Conservation (phyloP, 1,139 yeast species). For the Kodamaea derodonti region DNA sequence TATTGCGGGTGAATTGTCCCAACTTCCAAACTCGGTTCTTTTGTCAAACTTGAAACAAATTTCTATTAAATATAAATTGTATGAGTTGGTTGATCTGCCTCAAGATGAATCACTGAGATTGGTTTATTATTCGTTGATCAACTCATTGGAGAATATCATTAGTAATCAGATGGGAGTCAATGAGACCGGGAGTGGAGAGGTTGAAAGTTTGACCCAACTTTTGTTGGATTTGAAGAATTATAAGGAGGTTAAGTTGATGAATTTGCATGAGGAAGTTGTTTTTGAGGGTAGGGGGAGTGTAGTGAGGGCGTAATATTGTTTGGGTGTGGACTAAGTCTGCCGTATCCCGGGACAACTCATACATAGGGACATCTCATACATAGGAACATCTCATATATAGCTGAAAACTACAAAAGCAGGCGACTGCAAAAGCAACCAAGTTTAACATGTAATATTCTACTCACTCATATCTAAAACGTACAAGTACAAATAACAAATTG, state of each 20-base stretch:
- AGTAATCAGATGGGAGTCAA: constrained; percentile 4
- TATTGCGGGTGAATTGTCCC: constrained; percentile 11
- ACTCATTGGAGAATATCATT: constrained; percentile 15
- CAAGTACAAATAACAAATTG: too few species aligned
- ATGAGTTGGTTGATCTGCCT: constrained; percentile 15
- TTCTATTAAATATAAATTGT: constrained; percentile 29
- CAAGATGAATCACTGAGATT: constrained; percentile 14
- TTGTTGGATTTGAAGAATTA: constrained; percentile 14
- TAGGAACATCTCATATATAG: too few species aligned
- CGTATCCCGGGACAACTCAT: too few species aligned
- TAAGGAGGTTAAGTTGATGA: constrained; percentile 16
- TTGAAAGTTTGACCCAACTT: constrained; percentile 2
- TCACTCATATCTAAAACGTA: too few species aligned
- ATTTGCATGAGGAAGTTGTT: constrained; percentile 8
- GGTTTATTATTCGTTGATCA: constrained; percentile 17
- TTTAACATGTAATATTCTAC: too few species aligned
- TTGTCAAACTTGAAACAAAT: constrained; percentile 27
- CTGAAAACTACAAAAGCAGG: too few species aligned
- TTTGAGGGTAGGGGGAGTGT: too few species aligned
- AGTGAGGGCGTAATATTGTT: too few species aligned
- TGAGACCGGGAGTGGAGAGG: background rate
- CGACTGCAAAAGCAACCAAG: too few species aligned
- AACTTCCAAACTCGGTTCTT: constrained; percentile 12
- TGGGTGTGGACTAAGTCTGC: too few species aligned
- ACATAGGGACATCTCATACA: too few species aligned